Percentiles rank a stretch among this genome's conserved stretches.
phyloP scores from a whole-genome alignment of 495 filamentous ascomycete genomes.

The Podospora conica region DNA sequence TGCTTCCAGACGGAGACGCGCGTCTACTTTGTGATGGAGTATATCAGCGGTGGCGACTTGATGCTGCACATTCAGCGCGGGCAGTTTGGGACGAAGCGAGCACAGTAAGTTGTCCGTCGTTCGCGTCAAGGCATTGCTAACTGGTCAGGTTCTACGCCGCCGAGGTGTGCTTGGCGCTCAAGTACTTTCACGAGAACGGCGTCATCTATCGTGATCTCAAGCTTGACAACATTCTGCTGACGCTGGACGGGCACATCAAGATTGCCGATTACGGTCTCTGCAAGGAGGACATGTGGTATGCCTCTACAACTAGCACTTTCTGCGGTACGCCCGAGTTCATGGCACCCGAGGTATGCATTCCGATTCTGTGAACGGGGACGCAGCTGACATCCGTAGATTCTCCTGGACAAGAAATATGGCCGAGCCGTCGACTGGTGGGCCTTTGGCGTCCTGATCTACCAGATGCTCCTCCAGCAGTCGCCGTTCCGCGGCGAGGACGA shows the following conservation, averaged over 20 bases:
- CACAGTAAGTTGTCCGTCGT: conserved; percentile 61
- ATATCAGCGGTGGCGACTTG: conserved; percentile 96
- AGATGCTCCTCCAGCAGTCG: conserved; percentile 98
- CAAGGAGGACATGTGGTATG: conserved; percentile 99
- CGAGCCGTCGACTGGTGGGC: conserved; percentile 99
- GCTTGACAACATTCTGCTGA: conserved; percentile 96
- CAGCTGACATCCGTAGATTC: conserved; percentile 54
- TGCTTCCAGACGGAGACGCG: conserved; percentile 99
- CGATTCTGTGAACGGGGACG: background rate
- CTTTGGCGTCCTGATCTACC: conserved; percentile 99
- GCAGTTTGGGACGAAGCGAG: conserved; percentile 90
- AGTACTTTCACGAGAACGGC: conserved; percentile 99
- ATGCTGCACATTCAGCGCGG: conserved; percentile 99
- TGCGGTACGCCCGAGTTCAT: conserved; percentile 99
- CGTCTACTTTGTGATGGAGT: conserved; percentile 99
- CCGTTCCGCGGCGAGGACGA: conserved; percentile 99
- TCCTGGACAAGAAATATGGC: conserved; percentile 97
- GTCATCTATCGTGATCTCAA: conserved; percentile 99
- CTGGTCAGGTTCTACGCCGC: conserved; percentile 82
- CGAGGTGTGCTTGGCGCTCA: conserved; percentile 93
- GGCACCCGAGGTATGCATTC: conserved; percentile 79
- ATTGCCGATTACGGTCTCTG: conserved; percentile 98
- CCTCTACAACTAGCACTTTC: conserved; percentile 93
- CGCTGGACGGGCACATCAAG: conserved; percentile 96
- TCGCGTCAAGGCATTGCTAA: background rate